phyloP scores from a whole-genome alignment of 805 yeast genomes.

The Saccharomycopsis fibuligera region DNA sequence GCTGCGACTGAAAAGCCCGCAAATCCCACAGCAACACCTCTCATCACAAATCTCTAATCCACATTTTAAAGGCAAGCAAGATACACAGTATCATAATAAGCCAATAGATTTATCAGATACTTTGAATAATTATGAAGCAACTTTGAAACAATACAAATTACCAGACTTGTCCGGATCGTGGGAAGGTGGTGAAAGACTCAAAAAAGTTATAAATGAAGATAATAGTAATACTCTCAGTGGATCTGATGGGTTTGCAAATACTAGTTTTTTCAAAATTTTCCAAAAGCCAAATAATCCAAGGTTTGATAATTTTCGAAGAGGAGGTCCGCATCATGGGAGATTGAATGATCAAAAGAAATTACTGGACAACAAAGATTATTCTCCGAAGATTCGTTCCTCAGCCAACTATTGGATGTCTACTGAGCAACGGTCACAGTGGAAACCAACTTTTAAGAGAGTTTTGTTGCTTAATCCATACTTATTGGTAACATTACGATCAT shows the following conservation, averaged over 20 bases:
- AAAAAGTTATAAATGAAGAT: conserved; percentile 40
- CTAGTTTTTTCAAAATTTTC: conserved; percentile 4
- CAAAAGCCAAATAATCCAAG: background rate
- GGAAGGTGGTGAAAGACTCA: conserved; percentile 67
- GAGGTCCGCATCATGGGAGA: background rate
- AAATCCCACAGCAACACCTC: too few relatives aligned
- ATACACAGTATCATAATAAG: too few relatives aligned
- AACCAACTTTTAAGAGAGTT: conserved; percentile 52
- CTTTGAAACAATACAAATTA: conserved; percentile 21
- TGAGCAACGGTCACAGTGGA: conserved; percentile 55
- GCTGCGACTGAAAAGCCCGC: too few relatives aligned
- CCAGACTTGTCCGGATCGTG: conserved; percentile 48
- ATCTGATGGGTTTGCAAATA: conserved; percentile 1
- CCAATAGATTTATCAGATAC: too few relatives aligned
- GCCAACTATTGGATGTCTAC: conserved; percentile 68
- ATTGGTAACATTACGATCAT: conserved; percentile 66
- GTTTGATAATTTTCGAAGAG: background rate
- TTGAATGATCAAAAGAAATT: background rate
- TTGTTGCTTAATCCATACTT: conserved; percentile 72
- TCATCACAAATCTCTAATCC: too few relatives aligned
- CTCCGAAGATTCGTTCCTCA: conserved; percentile 40
- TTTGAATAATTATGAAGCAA: too few relatives aligned
- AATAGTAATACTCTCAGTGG: background rate
- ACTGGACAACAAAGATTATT: conserved; percentile 26
- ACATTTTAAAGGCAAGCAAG: too few relatives aligned